These are phyloP conservation scores for Pseudonectria buxi DNA, from an alignment of 2,329 filamentous ascomycete species.

Conservation along the genomic window DNA sequence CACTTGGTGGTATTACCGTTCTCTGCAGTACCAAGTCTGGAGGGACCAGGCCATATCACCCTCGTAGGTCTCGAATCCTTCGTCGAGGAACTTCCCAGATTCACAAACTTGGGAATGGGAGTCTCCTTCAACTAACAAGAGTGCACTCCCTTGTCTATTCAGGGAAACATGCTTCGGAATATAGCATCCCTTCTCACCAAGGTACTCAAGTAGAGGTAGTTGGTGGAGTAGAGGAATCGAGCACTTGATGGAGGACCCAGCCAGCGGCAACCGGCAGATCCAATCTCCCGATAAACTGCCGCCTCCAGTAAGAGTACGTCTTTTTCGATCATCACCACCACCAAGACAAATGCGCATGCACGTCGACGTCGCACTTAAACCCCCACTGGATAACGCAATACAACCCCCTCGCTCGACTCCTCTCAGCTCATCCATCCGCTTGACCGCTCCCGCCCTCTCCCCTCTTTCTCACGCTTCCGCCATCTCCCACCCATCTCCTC, in stretches of 20 bases:
- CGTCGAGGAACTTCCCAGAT: too few species aligned
- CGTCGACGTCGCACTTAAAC: slow-evolving; percentile 1
- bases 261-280: slow-evolving; percentile 18
- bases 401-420: slow-evolving; percentile 1
- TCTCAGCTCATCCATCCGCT: not conserved
- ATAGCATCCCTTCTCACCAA: too few species aligned
- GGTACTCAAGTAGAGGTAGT: too few species aligned
- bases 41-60: too few species aligned
- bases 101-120: too few species aligned
- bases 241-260: not conserved
- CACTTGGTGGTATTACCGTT: too few species aligned
- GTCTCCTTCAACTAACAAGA: too few species aligned
- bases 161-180: too few species aligned
- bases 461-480: not conserved
- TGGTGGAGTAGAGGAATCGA: too few species aligned
- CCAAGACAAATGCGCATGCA: slow-evolving; percentile 6
- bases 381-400: not conserved
- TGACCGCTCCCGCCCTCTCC: not conserved
- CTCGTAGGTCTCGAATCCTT: too few species aligned
- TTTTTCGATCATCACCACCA: slow-evolving; percentile 1
- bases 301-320: slow-evolving; percentile 1
- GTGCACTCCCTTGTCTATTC: slow-evolving; percentile 25
- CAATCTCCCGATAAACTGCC: slow-evolving; percentile 15
- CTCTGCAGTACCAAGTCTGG: too few species aligned
- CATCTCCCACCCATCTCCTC: not conserved